Evolutionary conservation across 176 grass and related monocot species (phyloP).

Genomic region (Musa beccarii): DNA sequence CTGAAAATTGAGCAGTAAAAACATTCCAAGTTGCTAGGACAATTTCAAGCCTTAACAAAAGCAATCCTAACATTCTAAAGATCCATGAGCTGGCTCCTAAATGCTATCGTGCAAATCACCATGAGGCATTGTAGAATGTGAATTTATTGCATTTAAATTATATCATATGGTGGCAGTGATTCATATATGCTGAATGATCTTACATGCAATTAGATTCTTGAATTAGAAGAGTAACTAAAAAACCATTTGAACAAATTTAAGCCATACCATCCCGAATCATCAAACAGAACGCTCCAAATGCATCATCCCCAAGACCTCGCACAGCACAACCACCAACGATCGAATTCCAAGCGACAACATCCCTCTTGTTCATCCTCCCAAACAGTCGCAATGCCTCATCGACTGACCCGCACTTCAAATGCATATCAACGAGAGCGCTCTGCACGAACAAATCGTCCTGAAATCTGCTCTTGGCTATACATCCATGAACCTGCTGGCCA

Average conservation of each 20-base stretch:
- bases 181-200: neutral
- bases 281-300: slow-evolving; percentile 35
- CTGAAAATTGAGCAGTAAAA: neutral
- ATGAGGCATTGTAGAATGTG: neutral
- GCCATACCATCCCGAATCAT: slow-evolving; percentile 62
- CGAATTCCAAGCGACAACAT: slow-evolving; percentile 71
- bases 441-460: slow-evolving; percentile 62
- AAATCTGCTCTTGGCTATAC: slow-evolving; percentile 45
- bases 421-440: slow-evolving; percentile 68
- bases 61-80: neutral
- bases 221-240: neutral
- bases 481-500: slow-evolving; percentile 59
- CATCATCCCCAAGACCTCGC: slow-evolving; percentile 26
- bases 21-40: neutral
- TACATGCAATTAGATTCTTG: too few relatives aligned
- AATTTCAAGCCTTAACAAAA: neutral
- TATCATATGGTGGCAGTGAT: neutral
- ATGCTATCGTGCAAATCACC: neutral
- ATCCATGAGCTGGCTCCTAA: too few relatives aligned
- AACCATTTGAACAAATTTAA: neutral
- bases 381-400: slow-evolving; percentile 40
- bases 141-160: neutral
- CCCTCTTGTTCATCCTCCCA: slow-evolving; percentile 40
- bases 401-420: slow-evolving; percentile 48
- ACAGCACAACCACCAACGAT: slow-evolving; percentile 55